Base-by-base conservation (phyloP, 345 rosid genomes). In the Firmiana major region DNA sequence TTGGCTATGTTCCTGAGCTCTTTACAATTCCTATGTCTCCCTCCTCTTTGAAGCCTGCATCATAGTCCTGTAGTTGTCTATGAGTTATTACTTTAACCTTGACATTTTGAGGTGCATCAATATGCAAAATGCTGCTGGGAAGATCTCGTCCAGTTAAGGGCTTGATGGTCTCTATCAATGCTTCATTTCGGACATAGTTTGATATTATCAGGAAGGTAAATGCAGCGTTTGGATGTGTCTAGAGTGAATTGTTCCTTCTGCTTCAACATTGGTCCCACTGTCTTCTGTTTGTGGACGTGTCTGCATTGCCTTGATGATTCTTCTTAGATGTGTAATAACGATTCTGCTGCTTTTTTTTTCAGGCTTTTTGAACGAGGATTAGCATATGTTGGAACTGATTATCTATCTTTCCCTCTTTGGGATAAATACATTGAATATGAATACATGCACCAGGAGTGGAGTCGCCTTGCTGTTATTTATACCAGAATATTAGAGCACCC, bases 391-490 rank as follows among this genome's bases (percentile, higher is more conserved):
- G 99, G 97, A 83, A 85, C 97, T 80, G 97, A 93, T 86, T 96
- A 93, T 86, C 74, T 92, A 76, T 92, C 92, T 58, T 87, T 69
- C 79, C 87, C 95, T 7, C 86, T 96, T 28, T 96, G 99, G 99
- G 99, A 93, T 78, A 93, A 92, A 78, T 96, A 93, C 84, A 90
- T 96, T 28, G 99, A 93, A 85, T 93, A 91, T 58, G 99, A 93
- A 78, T 94, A 92, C 80, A 86, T 88, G 93, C 98, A 91, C 80
- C 91, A 88, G 78, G 90, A 92, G 70, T 96, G 98, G 99, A 82
- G 89, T 81, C 85, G 84, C 31, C 85, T 93, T 79, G 93, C 95
- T 74, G 71, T 81, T 83, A 92, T 96, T 64, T 96, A 96, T 82
- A 89, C 94, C 31, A 87, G 91, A 81, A 88, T 96, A 70, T 78